Conservation (phyloP, 2,329 filamentous ascomycete species). For the Penicillium verrucosum region DNA sequence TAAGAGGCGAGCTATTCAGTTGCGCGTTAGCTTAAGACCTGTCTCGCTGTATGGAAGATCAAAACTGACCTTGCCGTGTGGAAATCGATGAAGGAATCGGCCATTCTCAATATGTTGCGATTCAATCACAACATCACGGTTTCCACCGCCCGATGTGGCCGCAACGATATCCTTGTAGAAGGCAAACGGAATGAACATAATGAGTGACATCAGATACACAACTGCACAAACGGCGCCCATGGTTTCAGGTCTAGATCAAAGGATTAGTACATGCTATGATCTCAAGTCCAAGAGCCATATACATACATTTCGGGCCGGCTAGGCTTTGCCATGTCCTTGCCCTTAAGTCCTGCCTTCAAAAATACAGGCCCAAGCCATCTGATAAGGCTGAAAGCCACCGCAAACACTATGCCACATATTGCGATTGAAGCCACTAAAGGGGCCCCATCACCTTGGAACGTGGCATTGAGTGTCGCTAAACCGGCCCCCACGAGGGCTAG, state of each 20-base stretch:
- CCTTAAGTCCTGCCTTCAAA: constrained; percentile 81
- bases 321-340: constrained; percentile 79
- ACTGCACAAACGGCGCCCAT: constrained; percentile 94
- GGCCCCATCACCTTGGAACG: constrained; percentile 79
- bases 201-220: constrained; percentile 84
- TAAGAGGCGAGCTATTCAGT: constrained; percentile 77
- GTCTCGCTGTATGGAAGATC: neutral
- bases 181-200: constrained; percentile 91
- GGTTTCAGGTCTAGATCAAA: constrained; percentile 67
- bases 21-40: constrained; percentile 3
- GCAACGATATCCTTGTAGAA: constrained; percentile 98
- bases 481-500: constrained; percentile 66
- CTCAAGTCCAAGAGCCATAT: neutral
- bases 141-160: constrained; percentile 88
- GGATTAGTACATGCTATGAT: constrained; percentile 5
- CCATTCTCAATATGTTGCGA: constrained; percentile 73
- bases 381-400: constrained; percentile 78
- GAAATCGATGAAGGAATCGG: constrained; percentile 84
- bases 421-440: constrained; percentile 85
- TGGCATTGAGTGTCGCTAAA: constrained; percentile 69
- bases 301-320: constrained; percentile 70
- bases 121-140: constrained; percentile 78
- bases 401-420: constrained; percentile 80
- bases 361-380: constrained; percentile 91
- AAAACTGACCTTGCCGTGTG: constrained; percentile 75